phyloP scores from a whole-genome alignment of 1,139 yeast species.

The Protomyces lactucae-debilis region DNA sequence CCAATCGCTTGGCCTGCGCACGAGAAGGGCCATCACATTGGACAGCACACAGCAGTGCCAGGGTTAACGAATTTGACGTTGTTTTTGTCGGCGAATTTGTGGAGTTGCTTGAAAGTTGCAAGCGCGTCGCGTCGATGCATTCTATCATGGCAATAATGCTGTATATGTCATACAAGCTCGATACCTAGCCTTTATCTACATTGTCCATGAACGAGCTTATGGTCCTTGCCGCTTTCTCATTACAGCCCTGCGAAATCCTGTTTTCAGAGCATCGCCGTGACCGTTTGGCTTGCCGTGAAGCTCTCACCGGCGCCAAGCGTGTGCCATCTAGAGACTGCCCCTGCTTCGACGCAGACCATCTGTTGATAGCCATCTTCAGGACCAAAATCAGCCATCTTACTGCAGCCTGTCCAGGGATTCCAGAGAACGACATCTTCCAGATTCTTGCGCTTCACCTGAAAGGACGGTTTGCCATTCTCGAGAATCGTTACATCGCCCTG shows the following conservation, averaged over 20 bases:
- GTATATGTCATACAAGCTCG: background rate
- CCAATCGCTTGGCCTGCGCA: conserved; percentile 23
- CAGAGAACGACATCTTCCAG: conserved; percentile 60
- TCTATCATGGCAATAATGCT: background rate
- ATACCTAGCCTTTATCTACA: no score
- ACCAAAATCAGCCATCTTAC: conserved; percentile 75
- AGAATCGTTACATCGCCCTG: background rate
- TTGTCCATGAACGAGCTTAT: no score
- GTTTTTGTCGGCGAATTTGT: background rate
- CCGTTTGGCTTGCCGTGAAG: conserved; percentile 65
- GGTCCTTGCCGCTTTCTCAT: no score
- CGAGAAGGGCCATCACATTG: conserved; percentile 10
- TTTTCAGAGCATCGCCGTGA: conserved; percentile 35
- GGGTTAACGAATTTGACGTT: background rate
- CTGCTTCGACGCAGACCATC: conserved; percentile 95
- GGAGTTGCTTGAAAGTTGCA: background rate
- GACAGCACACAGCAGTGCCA: background rate
- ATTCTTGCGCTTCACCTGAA: conserved; percentile 4
- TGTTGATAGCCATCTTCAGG: conserved; percentile 78
- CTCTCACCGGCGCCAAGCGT: conserved; percentile 59
- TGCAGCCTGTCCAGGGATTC: conserved; percentile 91
- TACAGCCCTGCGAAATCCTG: no score
- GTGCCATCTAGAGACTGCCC: conserved; percentile 68
- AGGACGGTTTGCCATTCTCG: conserved; percentile 4
- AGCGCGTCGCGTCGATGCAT: background rate